phyloP scores from a whole-genome alignment of 345 rosid species.

The Kandelia obovata region DNA sequence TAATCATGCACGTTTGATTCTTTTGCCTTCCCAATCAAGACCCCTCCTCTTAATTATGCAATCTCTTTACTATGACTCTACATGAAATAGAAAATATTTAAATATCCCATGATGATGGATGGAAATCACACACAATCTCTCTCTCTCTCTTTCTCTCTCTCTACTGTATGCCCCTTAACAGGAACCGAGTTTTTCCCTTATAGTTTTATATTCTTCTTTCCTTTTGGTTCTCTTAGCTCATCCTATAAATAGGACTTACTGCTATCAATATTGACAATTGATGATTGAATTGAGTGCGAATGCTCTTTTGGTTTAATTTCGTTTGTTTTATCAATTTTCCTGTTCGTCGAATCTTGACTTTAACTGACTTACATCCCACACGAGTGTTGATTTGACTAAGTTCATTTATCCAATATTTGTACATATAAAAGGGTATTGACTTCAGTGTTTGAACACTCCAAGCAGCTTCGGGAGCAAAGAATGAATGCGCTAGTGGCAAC shows the following conservation, averaged over 20 bases:
- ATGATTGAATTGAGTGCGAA: no score
- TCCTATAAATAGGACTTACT: no score
- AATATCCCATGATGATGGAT: no score
- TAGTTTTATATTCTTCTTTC: no score
- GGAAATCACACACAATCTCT: not conserved
- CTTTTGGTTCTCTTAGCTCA: no score
- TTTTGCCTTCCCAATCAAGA: not conserved
- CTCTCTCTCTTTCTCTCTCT: not conserved
- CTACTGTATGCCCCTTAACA: not conserved
- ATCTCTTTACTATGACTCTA: not conserved
- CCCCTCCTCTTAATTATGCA: not conserved
- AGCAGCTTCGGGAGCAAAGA: conserved; percentile 26
- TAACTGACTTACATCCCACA: not conserved
- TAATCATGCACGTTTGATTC: not conserved
- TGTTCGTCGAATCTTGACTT: no score
- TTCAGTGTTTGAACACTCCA: not conserved
- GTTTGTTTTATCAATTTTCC: no score
- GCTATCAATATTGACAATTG: no score
- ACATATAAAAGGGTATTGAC: not conserved
- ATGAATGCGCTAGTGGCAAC: conserved; percentile 98
- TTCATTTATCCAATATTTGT: conserved; percentile 10
- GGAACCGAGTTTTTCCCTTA: no score
- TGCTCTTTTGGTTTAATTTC: no score
- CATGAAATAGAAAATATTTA: not conserved
- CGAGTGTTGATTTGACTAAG: not conserved